Conservation (phyloP, 768 basidiomycete genomes). For the Tubosaeta brunneosetosa region DNA sequence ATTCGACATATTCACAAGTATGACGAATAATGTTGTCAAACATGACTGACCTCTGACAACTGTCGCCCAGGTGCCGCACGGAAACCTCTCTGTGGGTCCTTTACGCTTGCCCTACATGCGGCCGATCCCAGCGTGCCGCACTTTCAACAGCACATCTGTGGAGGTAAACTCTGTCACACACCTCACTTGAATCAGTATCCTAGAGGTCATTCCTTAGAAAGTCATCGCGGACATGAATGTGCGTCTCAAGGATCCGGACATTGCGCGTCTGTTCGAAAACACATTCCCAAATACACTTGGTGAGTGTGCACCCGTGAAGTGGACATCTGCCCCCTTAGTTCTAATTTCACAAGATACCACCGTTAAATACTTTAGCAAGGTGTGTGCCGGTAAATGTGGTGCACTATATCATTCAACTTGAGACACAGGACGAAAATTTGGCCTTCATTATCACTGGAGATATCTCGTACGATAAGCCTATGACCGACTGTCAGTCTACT, state of each 20-base stretch:
- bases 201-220: slow-evolving; percentile 38
- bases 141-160: slow-evolving; percentile 71
- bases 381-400: slow-evolving; percentile 17
- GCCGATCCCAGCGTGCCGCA: slow-evolving; percentile 62
- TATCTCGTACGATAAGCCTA: slow-evolving; percentile 54
- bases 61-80: slow-evolving; percentile 49
- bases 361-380: slow-evolving; percentile 68
- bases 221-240: slow-evolving; percentile 71
- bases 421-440: slow-evolving; percentile 54
- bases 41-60: background rate
- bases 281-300: slow-evolving; percentile 81
- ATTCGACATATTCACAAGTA: slow-evolving; percentile 55
- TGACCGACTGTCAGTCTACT: slow-evolving; percentile 1
- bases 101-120: slow-evolving; percentile 70
- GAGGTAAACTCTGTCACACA: slow-evolving; percentile 43
- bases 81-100: slow-evolving; percentile 53
- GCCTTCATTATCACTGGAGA: slow-evolving; percentile 83
- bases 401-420: slow-evolving; percentile 1
- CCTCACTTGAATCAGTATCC: background rate
- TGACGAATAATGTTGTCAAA: background rate
- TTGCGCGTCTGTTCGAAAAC: slow-evolving; percentile 77
- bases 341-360: slow-evolving; percentile 55
- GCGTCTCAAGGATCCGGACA: slow-evolving; percentile 68
- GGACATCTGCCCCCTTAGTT: background rate
- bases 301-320: slow-evolving; percentile 24